Conservation (phyloP, 208 protist species). For the Novymonas esmeraldas region DNA sequence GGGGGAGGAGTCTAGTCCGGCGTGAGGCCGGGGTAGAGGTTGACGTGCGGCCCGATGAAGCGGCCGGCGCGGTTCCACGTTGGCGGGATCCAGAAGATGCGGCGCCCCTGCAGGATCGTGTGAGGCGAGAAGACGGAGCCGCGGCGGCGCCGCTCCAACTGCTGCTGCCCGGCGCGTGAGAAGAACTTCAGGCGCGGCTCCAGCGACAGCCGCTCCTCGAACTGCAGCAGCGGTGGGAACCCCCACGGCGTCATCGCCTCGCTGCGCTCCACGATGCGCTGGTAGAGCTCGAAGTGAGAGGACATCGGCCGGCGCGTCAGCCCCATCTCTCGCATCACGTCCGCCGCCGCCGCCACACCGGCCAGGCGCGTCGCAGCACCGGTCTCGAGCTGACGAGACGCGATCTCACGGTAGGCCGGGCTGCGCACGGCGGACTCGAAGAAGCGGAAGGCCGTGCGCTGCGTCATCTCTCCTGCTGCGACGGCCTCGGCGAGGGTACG, state of each 20-base stretch:
- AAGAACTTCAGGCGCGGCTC: slow-evolving; percentile 90
- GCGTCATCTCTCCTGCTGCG: slow-evolving; percentile 82
- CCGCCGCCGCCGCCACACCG: slow-evolving; percentile 83
- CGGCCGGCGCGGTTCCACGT: slow-evolving; percentile 86
- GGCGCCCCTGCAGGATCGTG: slow-evolving; percentile 65
- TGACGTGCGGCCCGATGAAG: slow-evolving; percentile 82
- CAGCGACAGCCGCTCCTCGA: slow-evolving; percentile 87
- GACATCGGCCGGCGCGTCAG: slow-evolving; percentile 89
- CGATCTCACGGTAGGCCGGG: slow-evolving; percentile 86
- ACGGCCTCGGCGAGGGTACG: slow-evolving; percentile 87
- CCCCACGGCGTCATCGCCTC: slow-evolving; percentile 93
- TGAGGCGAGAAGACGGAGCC: slow-evolving; percentile 81
- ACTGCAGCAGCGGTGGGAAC: slow-evolving; percentile 92
- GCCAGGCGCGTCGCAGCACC: slow-evolving; percentile 85
- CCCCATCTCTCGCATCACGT: slow-evolving; percentile 88
- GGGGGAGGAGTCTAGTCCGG: slow-evolving; percentile 61
- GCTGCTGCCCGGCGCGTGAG: slow-evolving; percentile 75
- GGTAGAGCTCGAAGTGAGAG: slow-evolving; percentile 91
- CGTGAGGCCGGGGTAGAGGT: slow-evolving; percentile 88
- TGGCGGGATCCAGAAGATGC: slow-evolving; percentile 91
- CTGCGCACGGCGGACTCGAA: slow-evolving; percentile 89
- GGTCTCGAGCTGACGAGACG: slow-evolving; percentile 77
- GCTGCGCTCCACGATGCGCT: slow-evolving; percentile 90
- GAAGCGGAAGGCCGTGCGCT: slow-evolving; percentile 89
- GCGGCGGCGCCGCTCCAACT: slow-evolving; percentile 70